Evolutionary conservation across 1,139 yeast genomes (phyloP), one percentile per base, ranked within the genome.

Genomic region (Nakaseomyces glabratus): DNA sequence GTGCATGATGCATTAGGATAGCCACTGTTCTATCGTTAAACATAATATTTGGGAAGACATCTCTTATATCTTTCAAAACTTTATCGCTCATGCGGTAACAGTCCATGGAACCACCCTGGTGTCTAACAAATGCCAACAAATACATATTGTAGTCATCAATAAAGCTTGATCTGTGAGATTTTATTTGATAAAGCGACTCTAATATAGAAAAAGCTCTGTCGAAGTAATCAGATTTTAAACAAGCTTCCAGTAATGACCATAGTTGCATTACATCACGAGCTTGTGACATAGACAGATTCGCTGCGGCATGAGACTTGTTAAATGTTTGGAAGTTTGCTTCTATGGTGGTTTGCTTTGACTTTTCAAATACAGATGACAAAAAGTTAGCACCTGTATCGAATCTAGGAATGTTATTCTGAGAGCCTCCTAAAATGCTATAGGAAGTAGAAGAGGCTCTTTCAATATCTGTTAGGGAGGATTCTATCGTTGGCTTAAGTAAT

Each of bases 231-330:
- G 82, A 69, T 31, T 75, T 71, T 24, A 88, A 55, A 46, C 93
- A 79, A 0, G 94, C 94, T 49, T 85, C 95, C 25, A 85, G 63
- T 22, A 86, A 60, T 1, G 90, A 72, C 73, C 85, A 84, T 12
- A 82, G 63, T 49, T 81, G 84, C 35, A 70, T 63, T 21, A 75
- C 71, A 41, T 76, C 81, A 47, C 70, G 69, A 3, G 76, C 69
- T 46, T 66, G 68, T 0, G 71, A 68, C 24, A 70, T 63, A 28
- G 69, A 35, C 11, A 32, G 30, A 14, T 40, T 37, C 2, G 41
- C 42, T 3, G 47, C 35, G 2, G 49, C 45, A 7, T 45, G 47
- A 1, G 57, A 44, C 26, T 46, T 42, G 29, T 50, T 52, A 33
- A 50, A 55, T 4, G 55, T 49, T 11, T 47, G 44, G 36, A 52